Conservation (phyloP, 768 basidiomycete genomes). For the Russula sp. region DNA sequence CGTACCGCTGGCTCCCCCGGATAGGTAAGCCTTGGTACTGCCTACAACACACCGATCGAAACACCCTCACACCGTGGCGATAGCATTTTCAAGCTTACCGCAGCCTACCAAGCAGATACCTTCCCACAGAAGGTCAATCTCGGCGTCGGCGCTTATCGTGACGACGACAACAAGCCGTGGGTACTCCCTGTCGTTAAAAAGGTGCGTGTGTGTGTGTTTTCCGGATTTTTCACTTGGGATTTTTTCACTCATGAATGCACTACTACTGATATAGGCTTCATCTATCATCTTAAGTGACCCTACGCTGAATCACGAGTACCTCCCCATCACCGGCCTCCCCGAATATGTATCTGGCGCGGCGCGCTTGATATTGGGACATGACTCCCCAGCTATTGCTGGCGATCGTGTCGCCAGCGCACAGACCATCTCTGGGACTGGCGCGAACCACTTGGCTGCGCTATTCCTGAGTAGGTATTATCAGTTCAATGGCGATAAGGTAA, state of each 20-base stretch:
- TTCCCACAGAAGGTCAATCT: conserved; percentile 82
- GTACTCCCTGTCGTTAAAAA: conserved; percentile 89
- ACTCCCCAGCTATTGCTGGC: conserved; percentile 67
- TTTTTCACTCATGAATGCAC: background rate
- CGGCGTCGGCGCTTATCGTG: conserved; percentile 91
- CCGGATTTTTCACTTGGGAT: too few species aligned
- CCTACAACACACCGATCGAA: background rate
- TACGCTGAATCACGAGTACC: conserved; percentile 84
- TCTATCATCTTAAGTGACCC: conserved; percentile 64
- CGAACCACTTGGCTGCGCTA: conserved; percentile 87
- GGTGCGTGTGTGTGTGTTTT: conserved; percentile 60
- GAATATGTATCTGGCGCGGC: conserved; percentile 81
- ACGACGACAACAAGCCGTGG: conserved; percentile 86
- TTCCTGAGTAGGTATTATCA: conserved; percentile 84
- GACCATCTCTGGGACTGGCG: conserved; percentile 94
- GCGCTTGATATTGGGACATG: conserved; percentile 72
- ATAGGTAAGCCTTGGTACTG: conserved; percentile 52
- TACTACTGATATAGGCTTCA: conserved; percentile 57
- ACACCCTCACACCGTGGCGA: conserved; percentile 18
- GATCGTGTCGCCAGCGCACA: conserved; percentile 77
- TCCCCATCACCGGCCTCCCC: conserved; percentile 84
- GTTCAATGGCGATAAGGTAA: conserved; percentile 59
- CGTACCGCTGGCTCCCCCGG: conserved; percentile 81
- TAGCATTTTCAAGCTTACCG: conserved; percentile 89
- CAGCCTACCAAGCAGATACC: conserved; percentile 80